Base-by-base conservation (phyloP, 495 filamentous ascomycete genomes). In the Penicillium waksmanii region DNA sequence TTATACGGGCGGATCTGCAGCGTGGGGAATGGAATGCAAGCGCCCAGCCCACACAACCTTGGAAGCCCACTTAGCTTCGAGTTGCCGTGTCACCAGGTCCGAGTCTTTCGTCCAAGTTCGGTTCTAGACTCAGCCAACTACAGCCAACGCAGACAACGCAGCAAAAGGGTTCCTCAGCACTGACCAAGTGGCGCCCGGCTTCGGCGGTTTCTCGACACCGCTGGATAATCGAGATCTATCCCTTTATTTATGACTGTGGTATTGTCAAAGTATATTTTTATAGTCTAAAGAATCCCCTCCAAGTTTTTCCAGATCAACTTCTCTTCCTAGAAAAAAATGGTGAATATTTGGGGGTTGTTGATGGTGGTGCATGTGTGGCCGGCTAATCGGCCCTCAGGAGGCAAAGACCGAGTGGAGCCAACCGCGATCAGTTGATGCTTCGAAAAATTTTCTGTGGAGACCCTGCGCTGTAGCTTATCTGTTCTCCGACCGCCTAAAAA, bases 371-470 rank as follows among this genome's bases (percentile, higher is more conserved):
- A 48, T 4, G 46, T 48, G 19, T 48, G 23, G 51, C 55, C 59
- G 64, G 56, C 31, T 63, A 64, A 44, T 55, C 60, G 53, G 57
- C 38, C 40, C 42, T 44, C 7, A 18, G 18, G 49, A 51, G 49
- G 49, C 27, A 36, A 51, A 51, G 25, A 46, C 42, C 31, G 25
- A 59, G 65, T 67, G 62, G 62, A 61, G 50, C 9, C 42, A 27
- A 48, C 19, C 19, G 9, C 62, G 68, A 69, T 71, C 68, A 68
- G 64, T 64, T 68, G 66, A 68, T 68, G 46, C 66, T 66, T 65
- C 65, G 66, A 71, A 66, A 65, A 66, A 68, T 44, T 68, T 64
- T 68, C 61, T 44, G 66, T 71, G 68, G 68, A 56, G 66, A 64
- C 66, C 19, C 18, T 59, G 25, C 57, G 17, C 54, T 56, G 63